Conservation (phyloP, 2,329 filamentous ascomycete genomes). For the Diaporthe humulicola region DNA sequence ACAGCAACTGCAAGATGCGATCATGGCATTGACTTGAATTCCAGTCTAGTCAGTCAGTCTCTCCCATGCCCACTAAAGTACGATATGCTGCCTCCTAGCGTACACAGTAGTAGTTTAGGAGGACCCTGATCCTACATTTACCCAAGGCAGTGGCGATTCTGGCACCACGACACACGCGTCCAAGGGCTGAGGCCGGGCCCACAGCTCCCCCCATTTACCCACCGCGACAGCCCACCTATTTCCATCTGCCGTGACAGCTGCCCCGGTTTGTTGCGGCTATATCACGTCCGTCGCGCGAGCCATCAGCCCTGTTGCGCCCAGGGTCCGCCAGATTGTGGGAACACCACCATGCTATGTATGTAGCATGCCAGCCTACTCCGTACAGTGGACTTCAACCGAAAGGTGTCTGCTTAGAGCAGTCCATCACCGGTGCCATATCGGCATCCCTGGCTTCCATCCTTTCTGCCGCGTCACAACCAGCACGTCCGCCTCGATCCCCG, state of each 20-base stretch:
- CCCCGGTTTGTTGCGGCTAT: neutral
- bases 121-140: neutral
- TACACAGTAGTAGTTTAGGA: neutral
- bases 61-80: neutral
- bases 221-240: conserved; percentile 1
- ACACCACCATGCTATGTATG: neutral
- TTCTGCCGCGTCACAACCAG: conserved; percentile 37
- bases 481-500: conserved; percentile 39
- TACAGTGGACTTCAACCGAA: neutral
- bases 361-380: neutral
- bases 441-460: conserved; percentile 37
- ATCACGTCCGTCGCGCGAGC: neutral
- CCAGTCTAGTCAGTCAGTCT: neutral
- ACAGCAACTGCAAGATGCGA: conserved; percentile 1
- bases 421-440: conserved; percentile 31
- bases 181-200: conserved; percentile 8
- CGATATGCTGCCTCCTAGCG: neutral
- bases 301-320: neutral
- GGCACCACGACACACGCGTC: conserved; percentile 23
- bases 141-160: conserved; percentile 1
- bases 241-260: conserved; percentile 27
- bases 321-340: conserved; percentile 15
- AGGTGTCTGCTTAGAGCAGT: no score
- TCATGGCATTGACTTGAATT: conserved; percentile 2
- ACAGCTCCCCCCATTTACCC: neutral